phyloP scores from a whole-genome alignment of 768 basidiomycete species.

The Tulasnella sp. region DNA sequence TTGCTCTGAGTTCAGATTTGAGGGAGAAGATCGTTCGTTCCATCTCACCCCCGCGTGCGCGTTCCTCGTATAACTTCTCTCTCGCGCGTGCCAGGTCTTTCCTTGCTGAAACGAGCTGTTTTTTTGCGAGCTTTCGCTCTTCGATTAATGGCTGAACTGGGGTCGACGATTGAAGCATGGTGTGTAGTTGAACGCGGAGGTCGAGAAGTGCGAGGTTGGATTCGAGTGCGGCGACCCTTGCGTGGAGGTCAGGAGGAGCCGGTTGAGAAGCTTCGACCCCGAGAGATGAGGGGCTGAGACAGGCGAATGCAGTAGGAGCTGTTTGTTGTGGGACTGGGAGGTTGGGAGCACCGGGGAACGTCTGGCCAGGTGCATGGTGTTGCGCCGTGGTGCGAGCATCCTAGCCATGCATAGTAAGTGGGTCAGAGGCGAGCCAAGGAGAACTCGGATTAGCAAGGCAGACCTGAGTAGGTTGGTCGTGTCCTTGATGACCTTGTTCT shows the following conservation, averaged over 20 bases:
- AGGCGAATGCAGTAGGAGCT: neutral
- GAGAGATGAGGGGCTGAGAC: neutral
- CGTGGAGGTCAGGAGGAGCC: neutral
- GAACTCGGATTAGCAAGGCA: neutral
- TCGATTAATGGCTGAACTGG: too few species aligned
- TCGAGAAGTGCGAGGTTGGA: neutral
- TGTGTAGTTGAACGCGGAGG: too few species aligned
- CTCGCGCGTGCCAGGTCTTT: too few species aligned
- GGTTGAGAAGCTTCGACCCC: neutral
- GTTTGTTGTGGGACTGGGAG: neutral
- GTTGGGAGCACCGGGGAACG: neutral
- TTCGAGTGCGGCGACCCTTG: neutral
- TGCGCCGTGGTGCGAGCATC: neutral
- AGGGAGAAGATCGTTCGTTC: neutral
- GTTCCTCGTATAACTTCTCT: neutral
- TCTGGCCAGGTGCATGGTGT: neutral
- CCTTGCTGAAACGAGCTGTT: too few species aligned
- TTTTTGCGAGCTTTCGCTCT: neutral
- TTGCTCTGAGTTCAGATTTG: neutral
- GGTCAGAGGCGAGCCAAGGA: neutral
- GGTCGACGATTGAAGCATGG: too few species aligned
- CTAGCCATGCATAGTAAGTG: neutral
- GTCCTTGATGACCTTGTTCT: neutral
- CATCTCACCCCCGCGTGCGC: neutral
- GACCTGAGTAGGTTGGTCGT: neutral